Evolutionary conservation across 2,329 filamentous ascomycete genomes (phyloP).

Genomic region (Diaporthe longicolla): DNA sequence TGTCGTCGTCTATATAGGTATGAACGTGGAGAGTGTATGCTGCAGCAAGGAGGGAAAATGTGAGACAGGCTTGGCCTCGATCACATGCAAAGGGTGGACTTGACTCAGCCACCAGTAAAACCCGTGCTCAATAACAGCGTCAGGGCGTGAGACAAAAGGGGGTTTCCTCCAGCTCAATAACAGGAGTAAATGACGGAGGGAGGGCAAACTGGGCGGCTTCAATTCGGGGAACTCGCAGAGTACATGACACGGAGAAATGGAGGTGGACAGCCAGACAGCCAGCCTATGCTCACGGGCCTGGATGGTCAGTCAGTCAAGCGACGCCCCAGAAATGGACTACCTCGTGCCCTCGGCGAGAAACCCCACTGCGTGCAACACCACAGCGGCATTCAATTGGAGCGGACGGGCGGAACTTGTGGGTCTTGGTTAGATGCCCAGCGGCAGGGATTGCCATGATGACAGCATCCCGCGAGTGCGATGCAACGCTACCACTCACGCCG

Average conservation of each 20-base stretch:
- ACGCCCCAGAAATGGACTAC: conserved; percentile 9
- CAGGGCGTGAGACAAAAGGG: not conserved
- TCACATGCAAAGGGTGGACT: conserved; percentile 38
- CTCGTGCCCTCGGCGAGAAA: not conserved
- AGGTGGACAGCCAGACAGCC: not conserved
- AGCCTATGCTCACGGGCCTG: conserved; percentile 6
- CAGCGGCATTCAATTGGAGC: conserved; percentile 33
- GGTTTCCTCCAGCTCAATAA: not conserved
- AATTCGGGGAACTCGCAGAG: not conserved
- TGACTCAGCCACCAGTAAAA: conserved; percentile 7
- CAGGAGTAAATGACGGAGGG: not conserved
- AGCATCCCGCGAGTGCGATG: conserved; percentile 5
- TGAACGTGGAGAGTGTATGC: not conserved
- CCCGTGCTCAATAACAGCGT: not conserved
- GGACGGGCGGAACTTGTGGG: conserved; percentile 40
- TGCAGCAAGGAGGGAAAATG: conserved; percentile 20
- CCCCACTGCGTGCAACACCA: conserved; percentile 21
- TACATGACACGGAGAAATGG: conserved; percentile 41
- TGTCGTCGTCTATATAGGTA: not conserved
- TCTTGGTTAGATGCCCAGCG: not conserved
- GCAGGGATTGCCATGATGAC: conserved; percentile 31
- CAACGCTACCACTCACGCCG: conserved; percentile 6
- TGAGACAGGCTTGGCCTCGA: conserved; percentile 23
- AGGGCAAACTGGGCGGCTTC: not conserved
- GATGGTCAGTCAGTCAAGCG: conserved; percentile 28